Conservation (phyloP, 1,139 yeast genomes). For the Pichia sp. region DNA sequence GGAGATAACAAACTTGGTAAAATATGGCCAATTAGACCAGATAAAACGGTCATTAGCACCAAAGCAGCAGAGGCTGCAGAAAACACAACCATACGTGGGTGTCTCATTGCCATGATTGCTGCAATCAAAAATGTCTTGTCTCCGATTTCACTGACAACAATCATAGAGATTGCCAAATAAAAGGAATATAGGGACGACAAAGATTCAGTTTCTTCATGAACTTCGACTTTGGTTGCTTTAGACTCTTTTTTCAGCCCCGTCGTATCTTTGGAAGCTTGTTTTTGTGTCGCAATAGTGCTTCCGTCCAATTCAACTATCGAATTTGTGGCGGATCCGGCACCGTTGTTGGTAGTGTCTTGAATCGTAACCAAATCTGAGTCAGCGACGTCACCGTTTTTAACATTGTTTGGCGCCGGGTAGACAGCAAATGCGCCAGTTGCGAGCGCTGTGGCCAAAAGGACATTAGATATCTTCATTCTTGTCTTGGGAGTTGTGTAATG, state of each 20-base stretch:
- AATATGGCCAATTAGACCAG: conserved; percentile 89
- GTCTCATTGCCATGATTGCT: conserved; percentile 96
- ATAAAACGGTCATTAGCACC: conserved; percentile 81
- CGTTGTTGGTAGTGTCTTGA: background rate
- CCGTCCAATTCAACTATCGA: background rate
- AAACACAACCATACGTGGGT: conserved; percentile 74
- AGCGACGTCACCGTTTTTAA: too few relatives aligned
- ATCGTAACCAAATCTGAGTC: background rate
- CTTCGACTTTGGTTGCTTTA: background rate
- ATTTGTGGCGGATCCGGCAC: background rate
- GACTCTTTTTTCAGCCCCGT: background rate
- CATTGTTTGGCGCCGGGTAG: background rate
- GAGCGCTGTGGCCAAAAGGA: background rate
- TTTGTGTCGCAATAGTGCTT: background rate
- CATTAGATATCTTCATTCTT: background rate
- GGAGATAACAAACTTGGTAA: conserved; percentile 79
- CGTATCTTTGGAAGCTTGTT: background rate
- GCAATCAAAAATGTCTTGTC: conserved; percentile 96
- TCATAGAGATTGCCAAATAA: conserved; percentile 54
- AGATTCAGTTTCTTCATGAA: conserved; percentile 3
- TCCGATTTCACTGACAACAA: conserved; percentile 87
- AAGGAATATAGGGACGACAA: conserved; percentile 10
- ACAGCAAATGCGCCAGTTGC: background rate
- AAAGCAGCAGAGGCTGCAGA: conserved; percentile 83
- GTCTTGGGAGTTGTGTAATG: background rate